Conservation (phyloP, 129 eudicot species). For the Daucus carota region DH1_v3.0 NC_030386.2:32423001-32423500, state of each 20-base stretch:
- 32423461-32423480: slow-evolving; percentile 59
- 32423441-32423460: slow-evolving; percentile 85
- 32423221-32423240: slow-evolving; percentile 72
- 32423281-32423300: slow-evolving; percentile 77
- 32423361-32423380: slow-evolving; percentile 69
- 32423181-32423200: slow-evolving; percentile 79
- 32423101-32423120: slow-evolving; percentile 18
- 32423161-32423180: slow-evolving; percentile 78
- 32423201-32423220: slow-evolving; percentile 62
- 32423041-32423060: neutral
- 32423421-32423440: slow-evolving; percentile 55
- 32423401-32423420: slow-evolving; percentile 56
- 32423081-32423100: slow-evolving; percentile 24
- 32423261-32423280: slow-evolving; percentile 73
- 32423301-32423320: slow-evolving; percentile 64
- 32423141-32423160: slow-evolving; percentile 49
- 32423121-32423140: slow-evolving; percentile 19
- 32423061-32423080: neutral
- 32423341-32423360: slow-evolving; percentile 93
- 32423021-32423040: too few species aligned
- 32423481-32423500: slow-evolving; percentile 61
- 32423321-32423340: slow-evolving; percentile 84
- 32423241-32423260: slow-evolving; percentile 59
- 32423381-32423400: slow-evolving; percentile 55
- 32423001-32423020: too few species aligned